Evolutionary conservation across 352 stramenopile species (phyloP).

Genomic region (Pythium brachiatum): DNA sequence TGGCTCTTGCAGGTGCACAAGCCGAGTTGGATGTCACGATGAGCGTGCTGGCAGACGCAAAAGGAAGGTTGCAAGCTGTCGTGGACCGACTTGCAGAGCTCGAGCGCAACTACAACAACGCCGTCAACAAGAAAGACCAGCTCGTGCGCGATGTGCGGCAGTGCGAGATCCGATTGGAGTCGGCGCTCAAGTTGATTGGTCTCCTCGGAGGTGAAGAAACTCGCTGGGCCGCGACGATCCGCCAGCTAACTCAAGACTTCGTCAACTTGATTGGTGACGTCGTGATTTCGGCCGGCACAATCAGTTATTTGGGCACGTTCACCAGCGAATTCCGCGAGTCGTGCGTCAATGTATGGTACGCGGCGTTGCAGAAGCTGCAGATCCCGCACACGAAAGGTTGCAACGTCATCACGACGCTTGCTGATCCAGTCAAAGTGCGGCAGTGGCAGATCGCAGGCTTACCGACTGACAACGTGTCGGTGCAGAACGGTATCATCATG

Average conservation of each 20-base stretch:
- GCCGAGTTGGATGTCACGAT: slow-evolving; percentile 87
- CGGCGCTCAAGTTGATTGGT: slow-evolving; percentile 88
- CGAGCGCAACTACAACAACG: slow-evolving; percentile 84
- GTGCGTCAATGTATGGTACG: slow-evolving; percentile 85
- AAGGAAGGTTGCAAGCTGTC: slow-evolving; percentile 76
- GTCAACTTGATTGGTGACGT: slow-evolving; percentile 91
- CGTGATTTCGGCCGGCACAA: slow-evolving; percentile 89
- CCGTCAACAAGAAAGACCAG: slow-evolving; percentile 87
- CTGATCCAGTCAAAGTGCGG: slow-evolving; percentile 89
- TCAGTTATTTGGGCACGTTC: slow-evolving; percentile 93
- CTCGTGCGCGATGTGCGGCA: slow-evolving; percentile 74
- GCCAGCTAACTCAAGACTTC: slow-evolving; percentile 74
- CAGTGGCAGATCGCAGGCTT: slow-evolving; percentile 91
- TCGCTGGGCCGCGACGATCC: slow-evolving; percentile 85
- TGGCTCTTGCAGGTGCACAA: slow-evolving; percentile 80
- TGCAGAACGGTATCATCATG: slow-evolving; percentile 95
- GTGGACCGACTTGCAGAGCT: slow-evolving; percentile 89
- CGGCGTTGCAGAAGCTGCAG: slow-evolving; percentile 54
- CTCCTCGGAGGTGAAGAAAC: slow-evolving; percentile 89
- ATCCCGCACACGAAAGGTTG: slow-evolving; percentile 84
- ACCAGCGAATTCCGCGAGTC: slow-evolving; percentile 90
- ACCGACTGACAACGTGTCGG: slow-evolving; percentile 87
- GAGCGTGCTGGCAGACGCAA: slow-evolving; percentile 81
- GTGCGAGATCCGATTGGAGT: slow-evolving; percentile 87
- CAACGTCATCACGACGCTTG: slow-evolving; percentile 88